phyloP scores from a whole-genome alignment of 306 rosid genomes.

The Prosopis cineraria region DNA sequence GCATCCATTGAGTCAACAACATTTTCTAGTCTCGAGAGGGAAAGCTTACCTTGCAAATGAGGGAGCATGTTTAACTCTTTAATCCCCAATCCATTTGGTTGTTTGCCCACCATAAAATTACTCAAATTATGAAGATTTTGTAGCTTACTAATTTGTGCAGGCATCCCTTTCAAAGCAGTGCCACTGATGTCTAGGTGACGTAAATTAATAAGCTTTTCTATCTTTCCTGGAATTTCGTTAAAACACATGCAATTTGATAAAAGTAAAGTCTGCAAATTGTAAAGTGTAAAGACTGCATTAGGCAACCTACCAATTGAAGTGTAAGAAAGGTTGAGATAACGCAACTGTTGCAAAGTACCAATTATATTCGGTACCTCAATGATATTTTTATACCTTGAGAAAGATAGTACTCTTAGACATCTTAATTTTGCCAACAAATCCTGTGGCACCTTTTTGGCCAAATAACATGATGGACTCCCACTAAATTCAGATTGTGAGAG shows the following conservation, averaged over 20 bases:
- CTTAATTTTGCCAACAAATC: not conserved
- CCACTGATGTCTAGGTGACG: not conserved
- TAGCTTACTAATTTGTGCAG: not conserved
- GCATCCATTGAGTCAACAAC: constrained; percentile 7
- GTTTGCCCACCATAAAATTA: constrained; percentile 9
- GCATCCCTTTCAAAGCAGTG: not conserved
- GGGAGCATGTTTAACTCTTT: constrained; percentile 1
- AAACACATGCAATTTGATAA: not conserved
- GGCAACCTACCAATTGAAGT: not conserved
- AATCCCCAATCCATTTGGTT: not conserved
- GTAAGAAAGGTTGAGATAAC: constrained; percentile 26
- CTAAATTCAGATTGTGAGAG: not conserved
- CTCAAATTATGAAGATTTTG: constrained; percentile 23
- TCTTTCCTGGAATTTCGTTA: not conserved
- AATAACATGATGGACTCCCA: fast-evolving
- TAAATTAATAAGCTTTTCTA: constrained; percentile 9
- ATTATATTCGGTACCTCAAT: constrained; percentile 12
- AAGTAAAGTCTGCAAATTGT: constrained; percentile 40
- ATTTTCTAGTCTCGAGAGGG: constrained; percentile 19
- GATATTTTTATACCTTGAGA: not conserved
- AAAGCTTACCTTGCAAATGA: constrained; percentile 16
- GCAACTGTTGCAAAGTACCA: constrained; percentile 22
- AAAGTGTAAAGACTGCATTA: not conserved
- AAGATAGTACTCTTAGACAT: constrained; percentile 21
- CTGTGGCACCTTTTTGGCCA: not conserved